A percentile compares a stretch with the other conserved stretches of the same genome.
These are phyloP conservation scores for Neurospora sp. DNA, from an alignment of 495 filamentous ascomycete genomes.

Conservation along the genomic window DNA sequence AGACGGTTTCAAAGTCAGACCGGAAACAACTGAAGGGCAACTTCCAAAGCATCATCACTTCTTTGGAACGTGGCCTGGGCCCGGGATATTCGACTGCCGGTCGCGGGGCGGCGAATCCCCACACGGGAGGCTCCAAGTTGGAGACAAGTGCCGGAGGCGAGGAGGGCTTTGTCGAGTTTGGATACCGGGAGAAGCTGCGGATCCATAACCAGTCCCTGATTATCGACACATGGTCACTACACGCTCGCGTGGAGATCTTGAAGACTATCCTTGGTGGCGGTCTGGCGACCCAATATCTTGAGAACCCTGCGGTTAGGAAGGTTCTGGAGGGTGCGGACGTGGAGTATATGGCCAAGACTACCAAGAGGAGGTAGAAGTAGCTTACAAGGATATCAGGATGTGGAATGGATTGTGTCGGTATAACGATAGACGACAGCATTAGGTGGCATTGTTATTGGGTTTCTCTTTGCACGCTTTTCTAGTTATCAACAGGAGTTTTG, in stretches of 20 bases:
- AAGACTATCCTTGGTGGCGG: constrained; percentile 72
- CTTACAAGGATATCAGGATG: not conserved
- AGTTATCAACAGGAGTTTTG: not conserved
- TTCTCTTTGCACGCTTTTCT: not conserved
- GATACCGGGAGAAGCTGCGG: constrained; percentile 66
- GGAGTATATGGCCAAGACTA: constrained; percentile 14
- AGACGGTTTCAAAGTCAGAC: constrained; percentile 67
- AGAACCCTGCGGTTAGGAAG: constrained; percentile 71
- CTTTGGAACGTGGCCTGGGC: constrained; percentile 56
- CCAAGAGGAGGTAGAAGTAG: not conserved
- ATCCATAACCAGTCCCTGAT: constrained; percentile 64
- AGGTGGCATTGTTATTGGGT: not conserved
- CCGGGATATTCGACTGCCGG: constrained; percentile 38
- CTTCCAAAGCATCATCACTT: constrained; percentile 76
- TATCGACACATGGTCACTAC: constrained; percentile 88
- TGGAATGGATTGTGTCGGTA: not conserved
- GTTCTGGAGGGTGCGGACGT: constrained; percentile 40
- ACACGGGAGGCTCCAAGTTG: constrained; percentile 41
- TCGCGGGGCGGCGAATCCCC: constrained; percentile 27
- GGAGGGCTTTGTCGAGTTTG: constrained; percentile 63
- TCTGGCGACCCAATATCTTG: constrained; percentile 69
- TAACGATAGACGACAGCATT: not conserved
- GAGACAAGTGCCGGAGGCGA: constrained; percentile 43
- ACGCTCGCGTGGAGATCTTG: constrained; percentile 65
- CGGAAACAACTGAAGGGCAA: constrained; percentile 66